Evolutionary conservation across 2,329 filamentous ascomycete genomes (phyloP), one percentile per base, ranked within the genome.

Genomic region (Xylariaceae sp.): DNA sequence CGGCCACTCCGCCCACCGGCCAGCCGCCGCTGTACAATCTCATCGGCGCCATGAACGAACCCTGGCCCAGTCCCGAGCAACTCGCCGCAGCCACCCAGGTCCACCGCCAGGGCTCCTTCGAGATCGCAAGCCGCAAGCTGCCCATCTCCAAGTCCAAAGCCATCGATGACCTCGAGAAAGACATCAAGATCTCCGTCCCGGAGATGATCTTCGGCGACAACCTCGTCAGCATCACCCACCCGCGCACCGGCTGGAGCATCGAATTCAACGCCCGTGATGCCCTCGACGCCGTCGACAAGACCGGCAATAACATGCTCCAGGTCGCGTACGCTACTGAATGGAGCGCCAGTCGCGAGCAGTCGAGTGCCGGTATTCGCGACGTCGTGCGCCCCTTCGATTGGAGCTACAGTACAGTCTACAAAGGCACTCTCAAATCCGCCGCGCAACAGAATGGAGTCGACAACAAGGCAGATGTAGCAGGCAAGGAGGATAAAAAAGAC

Each of bases 151-250:
- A 96, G 75, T 86, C 92, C 51, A 89, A 83, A 4, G 89, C 92
- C 54, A 97, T 99, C 71, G 92, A 96, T 71, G 84, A 84, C 44
- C 90, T 99, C 85, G 87, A 87, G 47, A 80, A 81, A 59, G 85
- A 83, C 63, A 82, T 99, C 56, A 87, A 87, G 35, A 97, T 99
- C 71, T 86, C 93, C 15, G 85, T 93, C 47, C 94, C 94, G 7
- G 94, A 99, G 78, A 99, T 99, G 94, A 99, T 99, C 65, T 99
- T 99, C 72, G 94, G 94, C 62, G 92, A 99, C 78, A 99, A 99
- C 74, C 78, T 88, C 59, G 87, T 96, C 47, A 77, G 84, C 5
- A 81, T 99, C 61, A 80, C 86, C 56, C 91, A 97, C 76, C 63
- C 77, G n/a, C 80, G 82, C 17, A 86, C 82, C n/a, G 84, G 86